Evolutionary conservation across 2,329 filamentous ascomycete genomes (phyloP), one percentile per base, ranked within the genome.

Genomic region (Podosphaera aphanis): DNA sequence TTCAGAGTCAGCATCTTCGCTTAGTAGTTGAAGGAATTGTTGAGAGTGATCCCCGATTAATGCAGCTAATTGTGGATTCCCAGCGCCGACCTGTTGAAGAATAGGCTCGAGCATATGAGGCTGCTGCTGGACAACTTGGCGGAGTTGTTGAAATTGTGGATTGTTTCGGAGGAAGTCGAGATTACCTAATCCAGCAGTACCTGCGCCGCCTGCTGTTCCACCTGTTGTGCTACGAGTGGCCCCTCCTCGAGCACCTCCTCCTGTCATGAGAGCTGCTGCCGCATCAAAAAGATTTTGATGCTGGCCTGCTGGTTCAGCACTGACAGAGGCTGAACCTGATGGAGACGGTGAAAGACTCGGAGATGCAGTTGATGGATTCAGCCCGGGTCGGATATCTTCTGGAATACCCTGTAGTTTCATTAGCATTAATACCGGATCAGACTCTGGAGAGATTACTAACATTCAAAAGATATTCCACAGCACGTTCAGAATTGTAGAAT

Each of bases 41-140:
- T 94, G 85, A 6, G 85, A 86, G 62, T 95, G 84, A 59, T 82
- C 75, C 36, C 82, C 81, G 52, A 98, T 98, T 59, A 94, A 71
- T 61, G 88, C 79, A 6, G 90, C 90, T 46, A 98, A 75, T 60
- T 93, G 82, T 16, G 90, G 90, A 65, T 98, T 98, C 21, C 88
- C 88, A 19, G 84, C 81, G 31, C 84, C 86, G 33, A 98, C 83
- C 64, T 94, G 86, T 64, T 95, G 88, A 47, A 98, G 69, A 54
- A 98, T 95, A 5, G 90, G 88, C 67, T 98, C 90, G 19, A 98
- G 78, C 90, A 98, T 98, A 61, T 90, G 82, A 16, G 90, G 90
- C 61, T 95, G 83, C 62, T 94, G 86, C 65, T 98, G 90, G 39
- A 98, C 88, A 19, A 98, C 79, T 64, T 94, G 86, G 51, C 90